Evolutionary conservation across 805 yeast genomes (phyloP), one percentile per base, ranked within the genome.

Genomic region (Ogataea neopini): DNA sequence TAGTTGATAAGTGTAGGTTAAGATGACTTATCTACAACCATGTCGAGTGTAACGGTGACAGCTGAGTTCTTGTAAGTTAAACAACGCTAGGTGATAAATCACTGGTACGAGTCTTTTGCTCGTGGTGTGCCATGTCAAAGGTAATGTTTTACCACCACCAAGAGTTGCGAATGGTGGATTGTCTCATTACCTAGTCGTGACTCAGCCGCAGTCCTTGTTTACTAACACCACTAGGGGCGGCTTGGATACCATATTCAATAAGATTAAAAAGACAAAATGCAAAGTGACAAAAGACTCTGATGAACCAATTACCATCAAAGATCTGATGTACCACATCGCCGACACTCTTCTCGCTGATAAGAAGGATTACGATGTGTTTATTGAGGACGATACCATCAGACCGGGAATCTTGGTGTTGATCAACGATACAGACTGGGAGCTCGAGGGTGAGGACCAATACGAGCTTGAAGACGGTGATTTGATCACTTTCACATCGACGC

Each of bases 341-440:
- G 68, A 69, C 6, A 74, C 74, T 11, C 73, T 86, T 64, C 76
- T 86, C 26, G 71, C 73, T 22, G 81, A 85, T 51, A 72, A 79
- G 28, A 80, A 79, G 49, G 90, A 86, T 60, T 70, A 76, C 23
- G 84, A 81, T 3, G 85, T 90, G 10, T 90, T 92, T 60, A 73
- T 91, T 6, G 94, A 88, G 58, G 91, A 88, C 56, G 96, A 74
- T 9, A 78, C 84, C 1, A 82, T 89, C 11, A 80, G 98, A 43
- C 96, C 98, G 0, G 99, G 99, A 2, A 88, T 92, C 40, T 71
- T 92, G 51, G 96, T 94, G 8, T 74, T 92, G 47, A 86, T 92
- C 52, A 92, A 92, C 61, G 98, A 92, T 63, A 83, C 96, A 0
- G 99, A 92, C 69, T 92, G 98, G 98, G 99, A 92, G 61, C 68